A percentile compares a stretch with the other conserved stretches of the same genome.
phyloP scores from a whole-genome alignment of 139 green algal species.

The Coccomyxa sp. region DNA sequence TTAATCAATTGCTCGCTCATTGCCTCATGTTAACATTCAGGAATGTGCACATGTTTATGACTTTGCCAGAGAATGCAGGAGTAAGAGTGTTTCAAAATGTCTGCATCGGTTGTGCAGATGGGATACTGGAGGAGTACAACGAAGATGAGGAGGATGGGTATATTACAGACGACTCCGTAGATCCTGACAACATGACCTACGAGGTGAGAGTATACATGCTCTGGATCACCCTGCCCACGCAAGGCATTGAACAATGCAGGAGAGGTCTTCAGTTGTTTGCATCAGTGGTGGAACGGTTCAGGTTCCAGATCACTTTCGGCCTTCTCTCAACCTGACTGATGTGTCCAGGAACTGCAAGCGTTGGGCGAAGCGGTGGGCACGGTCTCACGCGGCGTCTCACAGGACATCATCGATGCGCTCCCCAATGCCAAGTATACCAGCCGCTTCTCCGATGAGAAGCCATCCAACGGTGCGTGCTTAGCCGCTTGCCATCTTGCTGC shows the following conservation, averaged over 20 bases:
- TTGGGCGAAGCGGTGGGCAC: slow-evolving; percentile 42
- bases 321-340: too few species aligned
- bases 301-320: too few species aligned
- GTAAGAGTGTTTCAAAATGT: not conserved
- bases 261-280: too few species aligned
- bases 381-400: slow-evolving; percentile 20
- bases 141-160: slow-evolving; percentile 3
- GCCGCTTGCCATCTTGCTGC: not conserved
- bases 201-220: slow-evolving; percentile 16
- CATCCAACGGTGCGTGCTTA: not conserved
- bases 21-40: not conserved
- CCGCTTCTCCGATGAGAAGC: slow-evolving; percentile 9
- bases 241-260: too few species aligned
- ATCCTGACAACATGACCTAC: slow-evolving; percentile 40
- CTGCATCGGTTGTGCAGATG: not conserved
- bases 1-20: too few species aligned
- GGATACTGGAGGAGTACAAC: not conserved
- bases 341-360: slow-evolving; percentile 16
- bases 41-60: not conserved
- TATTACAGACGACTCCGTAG: slow-evolving; percentile 11
- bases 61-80: too few species aligned
- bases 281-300: too few species aligned
- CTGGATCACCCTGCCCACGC: too few species aligned
- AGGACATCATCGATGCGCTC: slow-evolving; percentile 16
- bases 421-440: not conserved